Evolutionary conservation across 257 asterid species (phyloP).

Genomic region (Nemophila menziesii): DNA sequence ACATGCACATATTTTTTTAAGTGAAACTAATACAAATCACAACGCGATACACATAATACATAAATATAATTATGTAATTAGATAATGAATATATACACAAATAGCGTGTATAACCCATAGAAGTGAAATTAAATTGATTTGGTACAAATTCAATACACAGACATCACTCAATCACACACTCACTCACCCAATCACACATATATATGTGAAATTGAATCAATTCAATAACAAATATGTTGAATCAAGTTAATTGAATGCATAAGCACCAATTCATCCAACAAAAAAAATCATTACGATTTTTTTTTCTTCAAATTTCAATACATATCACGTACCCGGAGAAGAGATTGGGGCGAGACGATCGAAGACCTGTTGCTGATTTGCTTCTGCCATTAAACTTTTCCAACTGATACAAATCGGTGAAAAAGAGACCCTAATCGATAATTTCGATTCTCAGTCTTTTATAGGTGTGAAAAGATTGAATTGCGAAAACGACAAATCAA

Average conservation of each 20-base stretch:
- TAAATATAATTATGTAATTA: too few species aligned
- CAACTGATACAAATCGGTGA: neutral
- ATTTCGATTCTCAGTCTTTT: neutral
- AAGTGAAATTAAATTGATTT: too few species aligned
- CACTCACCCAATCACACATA: neutral
- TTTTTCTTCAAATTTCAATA: too few species aligned
- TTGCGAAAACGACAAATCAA: neutral
- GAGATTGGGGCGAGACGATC: slow-evolving; percentile 45
- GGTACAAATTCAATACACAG: too few species aligned
- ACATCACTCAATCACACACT: neutral
- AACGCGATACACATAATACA: too few species aligned
- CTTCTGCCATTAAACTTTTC: slow-evolving; percentile 33
- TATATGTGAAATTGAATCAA: neutral
- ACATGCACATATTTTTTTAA: too few species aligned
- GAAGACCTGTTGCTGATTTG: slow-evolving; percentile 27
- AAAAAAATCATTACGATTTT: too few species aligned
- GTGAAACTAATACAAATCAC: too few species aligned
- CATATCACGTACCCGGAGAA: slow-evolving; percentile 33
- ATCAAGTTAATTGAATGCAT: neutral
- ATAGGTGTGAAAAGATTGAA: neutral
- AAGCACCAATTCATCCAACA: slow-evolving; percentile 10
- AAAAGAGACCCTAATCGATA: neutral
- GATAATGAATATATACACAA: too few species aligned
- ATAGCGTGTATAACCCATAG: too few species aligned
- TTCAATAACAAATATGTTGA: neutral